Percentiles rank a stretch among this genome's conserved stretches.
phyloP scores from a whole-genome alignment of 1,284 basidiomycete species.

The Phylloboletellus chloephorus region DNA sequence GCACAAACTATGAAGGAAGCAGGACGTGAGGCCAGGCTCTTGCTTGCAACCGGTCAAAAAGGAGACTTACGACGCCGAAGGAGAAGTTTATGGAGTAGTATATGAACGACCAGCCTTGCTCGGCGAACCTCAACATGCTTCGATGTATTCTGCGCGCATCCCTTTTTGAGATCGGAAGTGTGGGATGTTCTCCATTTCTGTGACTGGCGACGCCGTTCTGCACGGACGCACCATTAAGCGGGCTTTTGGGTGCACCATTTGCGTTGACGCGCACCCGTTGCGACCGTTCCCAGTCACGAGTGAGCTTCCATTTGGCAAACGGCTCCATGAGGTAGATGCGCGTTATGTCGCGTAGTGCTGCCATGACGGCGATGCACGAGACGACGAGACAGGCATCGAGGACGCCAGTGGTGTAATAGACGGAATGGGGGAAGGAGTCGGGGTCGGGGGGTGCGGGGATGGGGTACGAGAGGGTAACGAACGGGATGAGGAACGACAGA shows the following conservation, averaged over 20 bases:
- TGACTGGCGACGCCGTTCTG: slow-evolving; percentile 24
- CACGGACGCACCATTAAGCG: slow-evolving; percentile 29
- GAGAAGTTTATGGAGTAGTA: slow-evolving; percentile 77
- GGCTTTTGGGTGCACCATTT: slow-evolving; percentile 29
- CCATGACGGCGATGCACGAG: slow-evolving; percentile 72
- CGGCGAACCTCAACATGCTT: slow-evolving; percentile 82
- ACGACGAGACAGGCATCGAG: slow-evolving; percentile 71
- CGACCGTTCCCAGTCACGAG: slow-evolving; percentile 40
- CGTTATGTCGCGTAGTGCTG: slow-evolving; percentile 68
- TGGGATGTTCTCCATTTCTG: slow-evolving; percentile 12
- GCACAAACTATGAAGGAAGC: slow-evolving; percentile 63
- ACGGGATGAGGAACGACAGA: slow-evolving; percentile 53
- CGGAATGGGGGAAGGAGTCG: slow-evolving; percentile 64
- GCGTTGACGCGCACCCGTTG: slow-evolving; percentile 25
- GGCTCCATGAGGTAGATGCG: slow-evolving; percentile 74
- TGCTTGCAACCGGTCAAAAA: slow-evolving; percentile 6
- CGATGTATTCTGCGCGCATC: slow-evolving; percentile 59
- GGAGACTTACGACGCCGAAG: slow-evolving; percentile 74
- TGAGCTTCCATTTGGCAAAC: slow-evolving; percentile 69
- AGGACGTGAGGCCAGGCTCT: slow-evolving; percentile 3
- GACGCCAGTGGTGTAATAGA: slow-evolving; percentile 65
- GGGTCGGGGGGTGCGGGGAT: slow-evolving; percentile 46
- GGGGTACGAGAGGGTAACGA: slow-evolving; percentile 73
- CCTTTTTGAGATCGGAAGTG: slow-evolving; percentile 31
- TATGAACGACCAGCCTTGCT: slow-evolving; percentile 87